A percentile compares a stretch with the other conserved stretches of the same genome.
These are phyloP conservation scores for Vairimorpha ceranae DNA, from an alignment of 371 early-diverging fungal species.

Conservation along the genomic window DNA sequence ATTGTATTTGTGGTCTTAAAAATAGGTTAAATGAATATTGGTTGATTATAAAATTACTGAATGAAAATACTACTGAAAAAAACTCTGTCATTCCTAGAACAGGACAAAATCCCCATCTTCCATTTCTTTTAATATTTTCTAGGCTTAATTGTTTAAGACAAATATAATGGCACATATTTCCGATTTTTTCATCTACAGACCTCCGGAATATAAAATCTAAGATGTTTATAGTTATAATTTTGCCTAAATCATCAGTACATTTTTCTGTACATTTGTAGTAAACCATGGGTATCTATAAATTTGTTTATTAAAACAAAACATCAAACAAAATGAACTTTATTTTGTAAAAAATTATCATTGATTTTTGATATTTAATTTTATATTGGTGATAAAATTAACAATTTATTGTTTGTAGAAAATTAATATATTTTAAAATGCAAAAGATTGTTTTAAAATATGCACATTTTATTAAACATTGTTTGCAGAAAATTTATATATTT, in stretches of 20 bases:
- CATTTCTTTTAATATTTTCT: slow-evolving; percentile 49
- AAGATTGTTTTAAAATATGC: no score
- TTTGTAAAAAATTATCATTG: no score
- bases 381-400: no score
- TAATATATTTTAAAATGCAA: no score
- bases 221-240: slow-evolving; percentile 11
- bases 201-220: slow-evolving; percentile 38
- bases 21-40: slow-evolving; percentile 11
- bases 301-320: no score
- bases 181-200: slow-evolving; percentile 29
- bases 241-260: slow-evolving; percentile 9
- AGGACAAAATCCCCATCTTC: slow-evolving; percentile 50
- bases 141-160: slow-evolving; percentile 41
- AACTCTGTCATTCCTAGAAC: slow-evolving; percentile 50
- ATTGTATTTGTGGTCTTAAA: slow-evolving; percentile 8
- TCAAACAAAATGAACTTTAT: no score
- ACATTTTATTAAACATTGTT: no score
- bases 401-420: no score
- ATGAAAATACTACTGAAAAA: slow-evolving; percentile 45
- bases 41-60: slow-evolving; percentile 35
- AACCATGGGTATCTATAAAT: no score
- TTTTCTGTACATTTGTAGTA: slow-evolving; percentile 20
- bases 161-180: slow-evolving; percentile 34
- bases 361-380: no score
- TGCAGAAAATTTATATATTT: no score